Conservation (phyloP, 768 basidiomycete genomes). For the Rhodotorula paludigena region DNA sequence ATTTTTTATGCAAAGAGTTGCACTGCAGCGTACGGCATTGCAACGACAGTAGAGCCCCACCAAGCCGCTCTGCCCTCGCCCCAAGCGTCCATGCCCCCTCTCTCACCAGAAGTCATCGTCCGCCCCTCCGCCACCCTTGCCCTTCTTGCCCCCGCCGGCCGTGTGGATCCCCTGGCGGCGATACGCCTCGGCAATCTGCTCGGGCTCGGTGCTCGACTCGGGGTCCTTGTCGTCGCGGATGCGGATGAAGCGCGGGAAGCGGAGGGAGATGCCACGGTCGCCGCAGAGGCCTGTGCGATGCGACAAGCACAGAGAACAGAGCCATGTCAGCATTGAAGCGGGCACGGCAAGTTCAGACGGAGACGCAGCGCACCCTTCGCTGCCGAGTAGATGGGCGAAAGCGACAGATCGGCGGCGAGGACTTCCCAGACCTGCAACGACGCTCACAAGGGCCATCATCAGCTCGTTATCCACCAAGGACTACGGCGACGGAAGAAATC, state of each 20-base stretch:
- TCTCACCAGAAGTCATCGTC: slow-evolving; percentile 25
- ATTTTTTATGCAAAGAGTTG: too few species aligned
- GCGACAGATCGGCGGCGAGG: slow-evolving; percentile 87
- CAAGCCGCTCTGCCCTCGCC: neutral
- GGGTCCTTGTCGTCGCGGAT: slow-evolving; percentile 87
- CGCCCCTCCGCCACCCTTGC: slow-evolving; percentile 24
- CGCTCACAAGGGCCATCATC: neutral
- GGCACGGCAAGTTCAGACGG: too few species aligned
- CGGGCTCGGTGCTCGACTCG: slow-evolving; percentile 86
- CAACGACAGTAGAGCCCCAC: too few species aligned
- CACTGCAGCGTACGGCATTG: too few species aligned
- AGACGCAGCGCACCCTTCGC: slow-evolving; percentile 66
- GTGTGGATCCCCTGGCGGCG: slow-evolving; percentile 32
- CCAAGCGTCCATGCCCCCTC: neutral
- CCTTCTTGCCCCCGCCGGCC: slow-evolving; percentile 13
- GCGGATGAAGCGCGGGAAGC: slow-evolving; percentile 91
- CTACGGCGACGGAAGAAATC: neutral
- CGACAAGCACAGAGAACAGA: neutral
- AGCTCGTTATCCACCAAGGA: neutral
- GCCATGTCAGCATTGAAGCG: neutral
- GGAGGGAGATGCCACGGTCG: slow-evolving; percentile 84
- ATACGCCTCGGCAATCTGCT: slow-evolving; percentile 49
- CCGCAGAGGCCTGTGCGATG: slow-evolving; percentile 51
- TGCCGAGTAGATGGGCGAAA: slow-evolving; percentile 95
- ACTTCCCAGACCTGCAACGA: slow-evolving; percentile 75